Base-by-base conservation (phyloP, 2,329 filamentous ascomycete genomes). In the Thermoascus crustaceus region DNA sequence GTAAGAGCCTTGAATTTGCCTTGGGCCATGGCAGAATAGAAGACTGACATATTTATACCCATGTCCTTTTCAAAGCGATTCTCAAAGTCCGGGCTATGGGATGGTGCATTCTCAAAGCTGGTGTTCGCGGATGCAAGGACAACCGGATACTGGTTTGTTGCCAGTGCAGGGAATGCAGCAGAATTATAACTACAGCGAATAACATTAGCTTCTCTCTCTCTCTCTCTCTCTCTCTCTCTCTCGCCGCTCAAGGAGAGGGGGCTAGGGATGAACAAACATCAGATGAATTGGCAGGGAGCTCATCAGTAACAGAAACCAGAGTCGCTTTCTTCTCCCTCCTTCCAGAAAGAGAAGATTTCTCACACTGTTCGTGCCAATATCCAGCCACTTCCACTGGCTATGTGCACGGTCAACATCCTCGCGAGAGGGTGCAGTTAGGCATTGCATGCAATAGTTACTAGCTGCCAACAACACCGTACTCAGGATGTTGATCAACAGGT, bases 381-480 rank as follows among this genome's bases (percentile, higher is more conserved):
- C 35, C 5, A 40, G 30, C 8, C 23, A 38, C 10, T 7, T 25
- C n/a, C 34, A 19, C 20, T 30, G 31, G 7, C 29, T 23, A 16
- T 55, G 52, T 1, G 45, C 45, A 7, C 13, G 22, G 17, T 53
- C 44, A 13, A 53, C 34, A 1, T 55, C 51, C 3, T 24, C 4
- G 10, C 50, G 30, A 2, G 49, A 49, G 0, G 52, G 52, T 7
- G 52, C 43, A 17, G 31, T 42, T 6, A 55, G 4, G 1, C 50
- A 43, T 34, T 55, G 51, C 50, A 54, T 53, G 0, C 46, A 46
- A 30, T 51, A 52, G 18, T 48, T 55, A 17, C 45, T 50, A 4
- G 42, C 40, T 0, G 37, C 40, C 2, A 55, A 29, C 2, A 55
- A 23, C 0, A 45, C 13, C 1, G 51, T 52, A 14, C 29, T 30